phyloP scores from a whole-genome alignment of 495 filamentous ascomycete genomes.

The Hypomontagnella monticulosa region DNA sequence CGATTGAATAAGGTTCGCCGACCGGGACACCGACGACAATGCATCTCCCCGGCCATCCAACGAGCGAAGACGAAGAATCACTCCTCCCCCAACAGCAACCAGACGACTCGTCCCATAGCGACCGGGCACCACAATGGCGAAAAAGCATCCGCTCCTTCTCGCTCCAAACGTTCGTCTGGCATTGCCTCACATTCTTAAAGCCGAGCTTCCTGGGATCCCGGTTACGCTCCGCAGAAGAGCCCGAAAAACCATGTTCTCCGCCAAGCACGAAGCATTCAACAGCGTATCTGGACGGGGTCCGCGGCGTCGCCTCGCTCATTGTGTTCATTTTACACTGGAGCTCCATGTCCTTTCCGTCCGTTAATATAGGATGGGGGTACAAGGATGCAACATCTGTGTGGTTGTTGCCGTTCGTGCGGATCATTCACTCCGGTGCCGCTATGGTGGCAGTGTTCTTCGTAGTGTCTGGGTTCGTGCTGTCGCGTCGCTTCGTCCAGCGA shows the following conservation, averaged over 20 bases:
- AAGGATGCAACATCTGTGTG: slow-evolving; percentile 47
- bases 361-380: slow-evolving; percentile 57
- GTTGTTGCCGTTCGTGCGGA: slow-evolving; percentile 69
- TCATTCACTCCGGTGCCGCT: slow-evolving; percentile 69
- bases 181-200: slow-evolving; percentile 31
- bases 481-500: slow-evolving; percentile 62
- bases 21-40: slow-evolving; percentile 12
- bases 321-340: slow-evolving; percentile 59
- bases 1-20: slow-evolving; percentile 22
- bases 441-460: slow-evolving; percentile 77
- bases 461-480: slow-evolving; percentile 71
- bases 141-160: slow-evolving; percentile 19
- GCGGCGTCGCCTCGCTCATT: slow-evolving; percentile 60
- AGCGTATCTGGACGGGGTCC: slow-evolving; percentile 59
- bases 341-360: slow-evolving; percentile 49
- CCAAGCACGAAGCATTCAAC: slow-evolving; percentile 47
- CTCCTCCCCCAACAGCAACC: slow-evolving; percentile 33
- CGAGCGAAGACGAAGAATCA: slow-evolving; percentile 40
- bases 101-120: slow-evolving; percentile 19
- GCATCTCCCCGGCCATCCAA: slow-evolving; percentile 23
- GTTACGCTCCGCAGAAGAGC: slow-evolving; percentile 15
- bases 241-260: slow-evolving; percentile 20
- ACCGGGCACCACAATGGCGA: slow-evolving; percentile 9
- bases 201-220: slow-evolving; percentile 39
- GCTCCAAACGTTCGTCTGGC: slow-evolving; percentile 22